Conservation (phyloP, 352 stramenopile genomes). For the Bremia lactucae region DNA sequence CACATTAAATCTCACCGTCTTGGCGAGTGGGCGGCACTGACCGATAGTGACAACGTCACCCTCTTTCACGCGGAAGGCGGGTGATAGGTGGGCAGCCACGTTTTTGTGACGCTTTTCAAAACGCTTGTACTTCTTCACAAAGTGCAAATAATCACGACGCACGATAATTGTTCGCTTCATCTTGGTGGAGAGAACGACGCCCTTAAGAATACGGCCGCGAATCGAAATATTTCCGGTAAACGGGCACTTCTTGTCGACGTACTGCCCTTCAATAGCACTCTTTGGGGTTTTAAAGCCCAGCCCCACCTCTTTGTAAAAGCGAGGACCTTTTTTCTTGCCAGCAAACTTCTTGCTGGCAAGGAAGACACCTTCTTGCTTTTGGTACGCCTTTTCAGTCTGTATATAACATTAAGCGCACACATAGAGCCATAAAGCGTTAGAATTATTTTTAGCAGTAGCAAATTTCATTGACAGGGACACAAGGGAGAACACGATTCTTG, state of each 20-base stretch:
- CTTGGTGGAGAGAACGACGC: constrained; percentile 98
- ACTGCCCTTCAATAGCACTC: constrained; percentile 89
- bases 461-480: neutral
- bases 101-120: constrained; percentile 99
- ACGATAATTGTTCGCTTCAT: constrained; percentile 99
- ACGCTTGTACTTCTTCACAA: constrained; percentile 98
- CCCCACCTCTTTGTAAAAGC: constrained; percentile 95
- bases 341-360: constrained; percentile 93
- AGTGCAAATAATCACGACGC: constrained; percentile 99
- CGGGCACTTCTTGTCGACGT: constrained; percentile 99
- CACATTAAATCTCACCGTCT: constrained; percentile 99
- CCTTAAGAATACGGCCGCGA: constrained; percentile 96
- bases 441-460: neutral
- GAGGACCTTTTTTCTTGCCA: constrained; percentile 90
- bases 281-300: constrained; percentile 99
- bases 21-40: constrained; percentile 98
- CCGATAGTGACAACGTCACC: constrained; percentile 99
- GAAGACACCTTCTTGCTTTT: constrained; percentile 99
- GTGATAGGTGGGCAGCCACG: constrained; percentile 96
- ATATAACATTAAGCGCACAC: constrained; percentile 3
- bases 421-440: constrained; percentile 2
- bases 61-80: constrained; percentile 97
- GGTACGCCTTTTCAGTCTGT: constrained; percentile 98
- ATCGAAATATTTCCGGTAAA: constrained; percentile 99
- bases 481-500: constrained; percentile 1